A percentile compares a stretch with the other conserved stretches of the same genome.
Conservation (phyloP, 176 grass and related monocot species). For the Eleusine coracana region DNA sequence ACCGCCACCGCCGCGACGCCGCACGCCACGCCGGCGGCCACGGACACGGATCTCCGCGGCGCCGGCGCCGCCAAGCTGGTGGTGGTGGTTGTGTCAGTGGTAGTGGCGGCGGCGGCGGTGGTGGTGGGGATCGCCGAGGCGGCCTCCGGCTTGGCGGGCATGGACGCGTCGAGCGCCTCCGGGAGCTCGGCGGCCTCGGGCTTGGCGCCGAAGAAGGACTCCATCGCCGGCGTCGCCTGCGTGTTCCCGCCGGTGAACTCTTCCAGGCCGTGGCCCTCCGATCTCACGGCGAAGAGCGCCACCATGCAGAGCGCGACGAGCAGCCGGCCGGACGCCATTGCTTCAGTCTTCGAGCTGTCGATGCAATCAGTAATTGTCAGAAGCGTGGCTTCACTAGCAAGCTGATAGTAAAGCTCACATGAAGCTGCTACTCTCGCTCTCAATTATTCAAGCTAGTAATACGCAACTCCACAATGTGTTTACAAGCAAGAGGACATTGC, state of each 20-base stretch:
- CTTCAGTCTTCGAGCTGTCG: slow-evolving; percentile 1
- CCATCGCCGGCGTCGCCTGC: slow-evolving; percentile 34
- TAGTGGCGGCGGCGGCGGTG: neutral
- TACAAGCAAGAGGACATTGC: neutral
- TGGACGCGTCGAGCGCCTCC: slow-evolving; percentile 34
- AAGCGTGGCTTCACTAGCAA: neutral
- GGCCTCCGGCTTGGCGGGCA: slow-evolving; percentile 54
- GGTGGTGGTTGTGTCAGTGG: neutral
- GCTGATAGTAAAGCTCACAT: neutral
- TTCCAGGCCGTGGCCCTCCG: slow-evolving; percentile 45
- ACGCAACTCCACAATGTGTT: neutral
- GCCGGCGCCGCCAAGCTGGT: neutral
- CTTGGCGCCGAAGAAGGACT: slow-evolving; percentile 55
- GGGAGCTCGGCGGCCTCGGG: slow-evolving; percentile 54
- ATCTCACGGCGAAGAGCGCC: slow-evolving; percentile 39
- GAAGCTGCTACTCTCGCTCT: neutral
- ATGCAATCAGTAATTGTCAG: neutral
- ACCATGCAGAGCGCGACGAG: slow-evolving; percentile 39
- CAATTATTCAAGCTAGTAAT: neutral
- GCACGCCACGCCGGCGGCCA: slow-evolving; percentile 55
- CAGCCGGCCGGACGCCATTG: slow-evolving; percentile 38
- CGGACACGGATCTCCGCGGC: slow-evolving; percentile 47
- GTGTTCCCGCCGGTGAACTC: slow-evolving; percentile 16
- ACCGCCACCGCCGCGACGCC: slow-evolving; percentile 51
- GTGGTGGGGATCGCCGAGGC: slow-evolving; percentile 42